Base-by-base conservation (phyloP, 148 eudicot species). In the Heliosperma pusillum region DNA sequence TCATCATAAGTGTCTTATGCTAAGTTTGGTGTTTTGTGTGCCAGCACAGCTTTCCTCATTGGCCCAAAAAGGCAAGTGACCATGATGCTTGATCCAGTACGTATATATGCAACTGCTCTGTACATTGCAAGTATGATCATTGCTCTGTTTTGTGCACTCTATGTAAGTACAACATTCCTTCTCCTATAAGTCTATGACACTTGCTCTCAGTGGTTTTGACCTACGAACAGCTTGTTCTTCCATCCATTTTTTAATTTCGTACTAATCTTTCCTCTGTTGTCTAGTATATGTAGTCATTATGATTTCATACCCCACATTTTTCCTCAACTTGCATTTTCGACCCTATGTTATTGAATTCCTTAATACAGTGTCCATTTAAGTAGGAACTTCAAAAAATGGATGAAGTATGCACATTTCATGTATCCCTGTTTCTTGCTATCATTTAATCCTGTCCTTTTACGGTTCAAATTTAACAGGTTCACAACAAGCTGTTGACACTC, bases 31-130 rank as follows among this genome's bases (percentile, higher is more conserved):
- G 58, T 74, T 83, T 79, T 85, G 80, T 85, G 77, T 93, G 90
- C 83, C 98, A 94, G 98, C 91, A 94, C 98, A 80, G 97, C 90
- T 80, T 94, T 94, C 83, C 93, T 94, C n/a, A 90, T 94, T 73
- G 98, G 98, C 73, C 98, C 98, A 21, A 91, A 94, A 82, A 80
- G 93, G 78, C 98, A 94, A 84, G 82, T 91, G 73, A 84, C 93
- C 53, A 90, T 94, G 98, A 94, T 94, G 98, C 93, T 94, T 84
- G 98, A 94, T 78, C 98, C 98, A 76, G 92, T 90, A 56, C 97
- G 98, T 58, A 91, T 91, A 60, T 94, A 94, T 82, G 98, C 97
- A 63, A 94, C 98, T 58, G 95, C 98, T 36, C 75, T 94, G 79
- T 94, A 87, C 81, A 84, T 91, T 74, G 95, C 93, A 26, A 94